Percentiles rank a stretch among this genome's conserved stretches.
phyloP scores from a whole-genome alignment of 2,329 filamentous ascomycete species.

The Periconia sp. region DNA sequence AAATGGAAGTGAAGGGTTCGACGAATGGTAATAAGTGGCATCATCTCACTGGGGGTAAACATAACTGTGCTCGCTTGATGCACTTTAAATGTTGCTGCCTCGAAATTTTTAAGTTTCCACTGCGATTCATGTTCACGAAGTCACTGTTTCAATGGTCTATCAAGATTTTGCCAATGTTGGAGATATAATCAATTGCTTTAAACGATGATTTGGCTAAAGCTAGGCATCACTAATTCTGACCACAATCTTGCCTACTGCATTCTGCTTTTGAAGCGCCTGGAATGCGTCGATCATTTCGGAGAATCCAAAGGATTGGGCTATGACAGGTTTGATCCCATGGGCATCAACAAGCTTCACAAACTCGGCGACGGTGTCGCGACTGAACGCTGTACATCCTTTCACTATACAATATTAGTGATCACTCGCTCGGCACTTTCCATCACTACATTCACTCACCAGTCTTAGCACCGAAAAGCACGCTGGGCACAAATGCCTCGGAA shows the following conservation, averaged over 20 bases:
- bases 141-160: no score
- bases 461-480: constrained; percentile 19
- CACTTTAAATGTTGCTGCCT: no score
- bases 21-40: no score
- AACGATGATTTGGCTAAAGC: constrained; percentile 2
- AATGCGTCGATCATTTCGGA: constrained; percentile 19
- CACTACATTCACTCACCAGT: constrained; percentile 12
- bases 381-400: constrained; percentile 20
- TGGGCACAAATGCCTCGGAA: constrained; percentile 12
- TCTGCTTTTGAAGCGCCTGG: constrained; percentile 17
- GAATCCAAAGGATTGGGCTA: constrained; percentile 20
- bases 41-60: no score
- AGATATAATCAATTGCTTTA: no score
- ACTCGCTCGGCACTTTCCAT: background rate
- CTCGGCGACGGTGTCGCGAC: constrained; percentile 17
- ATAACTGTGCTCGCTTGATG: no score
- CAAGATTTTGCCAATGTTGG: no score
- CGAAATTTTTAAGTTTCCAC: no score
- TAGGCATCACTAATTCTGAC: constrained; percentile 10
- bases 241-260: constrained; percentile 25
- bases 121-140: no score
- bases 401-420: constrained; percentile 11
- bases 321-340: constrained; percentile 21
- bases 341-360: constrained; percentile 22
- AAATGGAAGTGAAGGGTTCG: no score